A percentile compares a stretch with the other conserved stretches of the same genome.
Conservation (phyloP, 1,284 basidiomycete species). For the Pyrrhoderma noxium region DNA sequence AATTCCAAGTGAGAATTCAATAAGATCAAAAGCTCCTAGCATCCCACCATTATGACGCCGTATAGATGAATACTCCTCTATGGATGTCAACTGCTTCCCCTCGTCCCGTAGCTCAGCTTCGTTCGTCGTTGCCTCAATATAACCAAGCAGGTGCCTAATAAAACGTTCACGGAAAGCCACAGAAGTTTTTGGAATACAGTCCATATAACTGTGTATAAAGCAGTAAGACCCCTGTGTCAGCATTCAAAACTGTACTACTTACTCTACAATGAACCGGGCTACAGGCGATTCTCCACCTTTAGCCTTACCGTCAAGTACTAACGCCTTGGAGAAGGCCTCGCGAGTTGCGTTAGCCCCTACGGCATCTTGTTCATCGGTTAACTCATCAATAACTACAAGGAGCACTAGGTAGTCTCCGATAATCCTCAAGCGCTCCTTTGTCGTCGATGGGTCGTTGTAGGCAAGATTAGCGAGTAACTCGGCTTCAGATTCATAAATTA, state of each 20-base stretch:
- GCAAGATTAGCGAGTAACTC: no score
- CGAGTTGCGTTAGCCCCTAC: slow-evolving; percentile 36
- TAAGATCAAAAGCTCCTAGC: slow-evolving; percentile 52
- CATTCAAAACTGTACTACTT: no score
- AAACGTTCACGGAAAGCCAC: slow-evolving; percentile 2
- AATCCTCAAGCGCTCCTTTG: slow-evolving; percentile 42
- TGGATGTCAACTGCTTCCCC: slow-evolving; percentile 50
- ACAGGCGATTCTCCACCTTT: no score
- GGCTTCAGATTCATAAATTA: no score
- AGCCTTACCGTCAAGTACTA: slow-evolving; percentile 24
- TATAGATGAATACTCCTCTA: slow-evolving; percentile 45
- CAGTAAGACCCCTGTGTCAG: no score
- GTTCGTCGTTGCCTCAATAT: slow-evolving; percentile 45
- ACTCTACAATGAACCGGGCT: no score
- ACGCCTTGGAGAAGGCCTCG: slow-evolving; percentile 44
- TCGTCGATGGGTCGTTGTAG: no score
- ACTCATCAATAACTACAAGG: slow-evolving; percentile 64
- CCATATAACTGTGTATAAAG: slow-evolving; percentile 1
- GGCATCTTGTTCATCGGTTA: slow-evolving; percentile 59
- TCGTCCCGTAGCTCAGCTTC: slow-evolving; percentile 54
- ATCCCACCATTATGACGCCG: slow-evolving; percentile 62
- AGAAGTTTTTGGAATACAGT: not conserved
- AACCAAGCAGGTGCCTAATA: slow-evolving; percentile 22
- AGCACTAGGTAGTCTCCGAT: slow-evolving; percentile 58
- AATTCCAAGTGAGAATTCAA: slow-evolving; percentile 51